Conservation (phyloP, 2,329 filamentous ascomycete species). For the Colletotrichum abscissum region DNA sequence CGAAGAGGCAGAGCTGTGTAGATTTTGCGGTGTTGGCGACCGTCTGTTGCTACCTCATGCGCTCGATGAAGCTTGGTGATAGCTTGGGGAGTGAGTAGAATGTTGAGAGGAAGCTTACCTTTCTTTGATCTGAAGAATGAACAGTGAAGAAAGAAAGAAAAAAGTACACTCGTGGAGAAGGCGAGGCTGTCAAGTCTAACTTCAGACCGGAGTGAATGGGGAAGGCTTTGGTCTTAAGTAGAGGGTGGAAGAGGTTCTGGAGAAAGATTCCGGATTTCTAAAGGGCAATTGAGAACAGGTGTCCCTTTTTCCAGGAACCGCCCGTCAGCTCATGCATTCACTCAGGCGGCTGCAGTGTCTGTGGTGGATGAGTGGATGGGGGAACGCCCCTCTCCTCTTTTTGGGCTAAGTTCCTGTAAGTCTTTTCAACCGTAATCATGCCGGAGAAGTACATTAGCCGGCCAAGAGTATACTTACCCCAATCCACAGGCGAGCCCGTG, state of each 20-base stretch:
- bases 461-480: slow-evolving; percentile 24
- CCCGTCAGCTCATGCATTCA: slow-evolving; percentile 34
- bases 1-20: slow-evolving; percentile 4
- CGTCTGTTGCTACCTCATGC: background rate
- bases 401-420: background rate
- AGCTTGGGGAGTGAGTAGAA: background rate
- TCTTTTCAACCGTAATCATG: background rate
- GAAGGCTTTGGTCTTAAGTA: slow-evolving; percentile 28
- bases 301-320: slow-evolving; percentile 36
- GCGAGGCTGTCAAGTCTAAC: slow-evolving; percentile 5
- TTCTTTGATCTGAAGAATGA: slow-evolving; percentile 30
- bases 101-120: slow-evolving; percentile 21
- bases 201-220: slow-evolving; percentile 14
- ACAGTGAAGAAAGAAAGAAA: slow-evolving; percentile 31
- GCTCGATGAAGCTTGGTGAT: background rate
- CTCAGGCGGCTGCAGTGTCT: slow-evolving; percentile 31
- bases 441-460: background rate
- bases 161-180: slow-evolving; percentile 21
- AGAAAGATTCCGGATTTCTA: slow-evolving; percentile 33
- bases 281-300: slow-evolving; percentile 38
- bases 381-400: slow-evolving; percentile 8
- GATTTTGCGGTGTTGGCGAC: background rate
- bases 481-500: slow-evolving; percentile 16
- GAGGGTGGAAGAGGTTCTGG: slow-evolving; percentile 10
- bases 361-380: slow-evolving; percentile 12